phyloP scores from a whole-genome alignment of 257 asterid genomes.

The Solanum chilense region DNA sequence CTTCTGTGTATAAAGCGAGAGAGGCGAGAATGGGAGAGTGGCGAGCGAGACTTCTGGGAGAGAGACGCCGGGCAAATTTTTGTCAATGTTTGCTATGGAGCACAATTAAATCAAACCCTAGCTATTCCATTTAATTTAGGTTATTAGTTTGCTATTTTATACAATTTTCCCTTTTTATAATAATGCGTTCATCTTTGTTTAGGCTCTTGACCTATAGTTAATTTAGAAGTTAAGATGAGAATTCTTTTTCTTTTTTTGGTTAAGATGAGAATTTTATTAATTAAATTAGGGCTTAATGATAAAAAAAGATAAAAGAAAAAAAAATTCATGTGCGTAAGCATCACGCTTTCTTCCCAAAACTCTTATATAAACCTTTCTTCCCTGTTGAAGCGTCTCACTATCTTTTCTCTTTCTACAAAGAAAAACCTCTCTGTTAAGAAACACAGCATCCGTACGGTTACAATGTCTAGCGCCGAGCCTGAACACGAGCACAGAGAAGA shows the following conservation, averaged over 20 bases:
- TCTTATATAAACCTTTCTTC: background rate
- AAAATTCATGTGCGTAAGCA: background rate
- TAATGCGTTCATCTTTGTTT: too few relatives aligned
- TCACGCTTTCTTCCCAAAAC: background rate
- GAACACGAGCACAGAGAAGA: slow-evolving; percentile 29
- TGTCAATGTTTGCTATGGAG: too few relatives aligned
- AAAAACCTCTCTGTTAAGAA: background rate
- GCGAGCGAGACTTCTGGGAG: too few relatives aligned
- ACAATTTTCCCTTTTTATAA: too few relatives aligned
- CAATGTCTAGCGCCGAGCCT: slow-evolving; percentile 33
- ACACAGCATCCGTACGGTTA: background rate
- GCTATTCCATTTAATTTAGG: too few relatives aligned
- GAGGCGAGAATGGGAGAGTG: too few relatives aligned
- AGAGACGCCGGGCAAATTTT: too few relatives aligned
- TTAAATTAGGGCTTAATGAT: background rate
- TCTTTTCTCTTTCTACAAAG: background rate
- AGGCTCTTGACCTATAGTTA: background rate
- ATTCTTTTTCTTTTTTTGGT: too few relatives aligned
- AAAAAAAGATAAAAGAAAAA: background rate
- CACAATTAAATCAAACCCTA: too few relatives aligned
- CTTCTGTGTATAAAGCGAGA: too few relatives aligned
- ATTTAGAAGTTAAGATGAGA: background rate
- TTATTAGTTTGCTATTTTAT: too few relatives aligned
- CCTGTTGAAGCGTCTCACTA: background rate
- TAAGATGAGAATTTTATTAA: background rate